A percentile compares a stretch with the other conserved stretches of the same genome.
Evolutionary conservation across 768 basidiomycete species (phyloP).

Genomic region (Asterophora parasitica): DNA sequence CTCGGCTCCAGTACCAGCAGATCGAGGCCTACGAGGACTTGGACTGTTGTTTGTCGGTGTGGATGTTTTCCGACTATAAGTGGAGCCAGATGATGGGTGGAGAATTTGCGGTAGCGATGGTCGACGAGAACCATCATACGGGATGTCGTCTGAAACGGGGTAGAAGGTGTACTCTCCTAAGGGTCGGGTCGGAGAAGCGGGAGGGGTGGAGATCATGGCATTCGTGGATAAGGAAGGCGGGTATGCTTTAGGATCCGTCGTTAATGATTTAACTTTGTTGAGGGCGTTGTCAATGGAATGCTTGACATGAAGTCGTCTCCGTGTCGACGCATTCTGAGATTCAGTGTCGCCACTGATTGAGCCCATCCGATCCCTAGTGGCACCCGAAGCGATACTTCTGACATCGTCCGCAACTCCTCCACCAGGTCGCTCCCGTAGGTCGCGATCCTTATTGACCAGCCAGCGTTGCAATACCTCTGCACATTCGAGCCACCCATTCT

Average conservation of each 20-base stretch:
- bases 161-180: constrained; percentile 45
- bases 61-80: constrained; percentile 31
- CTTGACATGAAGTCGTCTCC: constrained; percentile 63
- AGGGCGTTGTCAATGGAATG: constrained; percentile 74
- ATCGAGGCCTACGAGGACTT: constrained; percentile 56
- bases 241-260: constrained; percentile 24
- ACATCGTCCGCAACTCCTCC: constrained; percentile 25
- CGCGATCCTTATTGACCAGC: constrained; percentile 55
- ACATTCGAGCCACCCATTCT: constrained; percentile 76
- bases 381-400: constrained; percentile 9
- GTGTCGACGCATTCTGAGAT: constrained; percentile 23
- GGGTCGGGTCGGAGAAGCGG: constrained; percentile 36
- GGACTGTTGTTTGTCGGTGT: constrained; percentile 25
- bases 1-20: constrained; percentile 67
- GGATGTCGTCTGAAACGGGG: constrained; percentile 11
- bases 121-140: constrained; percentile 40
- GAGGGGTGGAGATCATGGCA: constrained; percentile 29
- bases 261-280: constrained; percentile 40
- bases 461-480: constrained; percentile 70
- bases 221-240: constrained; percentile 13
- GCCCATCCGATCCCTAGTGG: constrained; percentile 16
- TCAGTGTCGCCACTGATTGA: constrained; percentile 24
- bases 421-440: constrained; percentile 48
- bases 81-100: constrained; percentile 25
- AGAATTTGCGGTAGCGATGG: constrained; percentile 67